Evolutionary conservation across 1,284 basidiomycete species (phyloP).

Genomic region (Fomitopsis schrenkii): DNA sequence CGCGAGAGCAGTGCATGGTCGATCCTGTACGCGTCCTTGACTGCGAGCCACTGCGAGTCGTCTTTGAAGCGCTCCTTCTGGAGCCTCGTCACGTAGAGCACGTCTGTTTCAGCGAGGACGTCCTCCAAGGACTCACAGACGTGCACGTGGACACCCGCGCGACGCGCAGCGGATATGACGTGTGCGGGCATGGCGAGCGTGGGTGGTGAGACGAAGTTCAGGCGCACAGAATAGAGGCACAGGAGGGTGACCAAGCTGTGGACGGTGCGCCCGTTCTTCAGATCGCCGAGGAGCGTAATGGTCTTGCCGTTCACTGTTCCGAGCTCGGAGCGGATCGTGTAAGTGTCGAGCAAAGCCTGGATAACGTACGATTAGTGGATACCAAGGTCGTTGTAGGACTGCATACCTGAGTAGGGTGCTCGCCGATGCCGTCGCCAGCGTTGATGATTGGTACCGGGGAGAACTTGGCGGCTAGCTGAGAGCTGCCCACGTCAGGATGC

Average conservation of each 20-base stretch:
- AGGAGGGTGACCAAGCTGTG: conserved; percentile 94
- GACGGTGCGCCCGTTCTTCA: conserved; percentile 98
- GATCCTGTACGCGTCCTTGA: conserved; percentile 92
- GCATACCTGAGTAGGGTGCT: conserved; percentile 91
- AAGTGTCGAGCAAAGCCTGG: conserved; percentile 89
- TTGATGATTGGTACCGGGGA: conserved; percentile 96
- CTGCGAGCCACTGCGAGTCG: conserved; percentile 82
- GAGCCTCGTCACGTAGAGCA: conserved; percentile 94
- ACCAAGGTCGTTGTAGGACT: neutral
- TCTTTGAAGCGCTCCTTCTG: conserved; percentile 93
- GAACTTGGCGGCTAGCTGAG: conserved; percentile 89
- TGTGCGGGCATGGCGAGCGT: conserved; percentile 90
- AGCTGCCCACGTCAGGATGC: conserved; percentile 91
- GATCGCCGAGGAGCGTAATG: conserved; percentile 92
- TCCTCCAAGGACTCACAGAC: conserved; percentile 88
- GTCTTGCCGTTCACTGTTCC: conserved; percentile 97
- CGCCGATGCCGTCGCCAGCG: conserved; percentile 95
- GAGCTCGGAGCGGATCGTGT: conserved; percentile 96
- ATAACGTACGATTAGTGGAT: neutral
- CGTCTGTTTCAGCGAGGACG: conserved; percentile 91
- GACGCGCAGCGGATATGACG: conserved; percentile 81
- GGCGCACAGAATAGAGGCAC: conserved; percentile 87
- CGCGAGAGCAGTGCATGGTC: conserved; percentile 90
- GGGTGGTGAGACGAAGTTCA: conserved; percentile 95
- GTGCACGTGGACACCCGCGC: conserved; percentile 76